Conservation (phyloP, 78 protist genomes). For the Dictyostelium brefeldianum region DNA sequence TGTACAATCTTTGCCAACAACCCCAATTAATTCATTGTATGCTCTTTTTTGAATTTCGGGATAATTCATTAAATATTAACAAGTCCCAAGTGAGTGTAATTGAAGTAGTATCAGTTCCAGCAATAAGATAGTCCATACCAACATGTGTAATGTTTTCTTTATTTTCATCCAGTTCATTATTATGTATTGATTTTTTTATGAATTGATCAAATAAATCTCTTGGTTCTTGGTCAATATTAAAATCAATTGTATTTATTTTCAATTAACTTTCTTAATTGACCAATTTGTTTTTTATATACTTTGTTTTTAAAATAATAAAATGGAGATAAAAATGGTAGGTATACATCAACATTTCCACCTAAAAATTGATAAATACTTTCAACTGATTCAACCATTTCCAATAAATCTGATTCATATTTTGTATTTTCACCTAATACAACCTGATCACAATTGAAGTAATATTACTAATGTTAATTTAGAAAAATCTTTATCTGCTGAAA, state of each 20-base stretch:
- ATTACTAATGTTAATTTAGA: no score
- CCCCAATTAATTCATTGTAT: background rate
- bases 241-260: background rate
- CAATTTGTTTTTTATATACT: background rate
- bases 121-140: background rate
- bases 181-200: background rate
- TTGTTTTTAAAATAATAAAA: background rate
- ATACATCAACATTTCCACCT: background rate
- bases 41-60: background rate
- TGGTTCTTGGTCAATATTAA: background rate
- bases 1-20: background rate
- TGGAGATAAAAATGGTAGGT: background rate
- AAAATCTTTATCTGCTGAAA: no score
- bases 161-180: background rate
- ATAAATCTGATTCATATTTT: background rate
- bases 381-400: background rate
- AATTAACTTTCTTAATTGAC: background rate
- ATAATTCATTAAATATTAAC: background rate
- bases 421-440: no score
- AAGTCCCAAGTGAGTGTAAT: background rate
- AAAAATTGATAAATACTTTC: background rate
- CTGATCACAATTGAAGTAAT: no score
- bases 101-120: background rate
- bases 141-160: background rate
- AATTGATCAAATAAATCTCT: background rate